A percentile compares a stretch with the other conserved stretches of the same genome.
Conservation (phyloP, 352 stramenopile genomes). For the Saprolegnia diclina region DNA sequence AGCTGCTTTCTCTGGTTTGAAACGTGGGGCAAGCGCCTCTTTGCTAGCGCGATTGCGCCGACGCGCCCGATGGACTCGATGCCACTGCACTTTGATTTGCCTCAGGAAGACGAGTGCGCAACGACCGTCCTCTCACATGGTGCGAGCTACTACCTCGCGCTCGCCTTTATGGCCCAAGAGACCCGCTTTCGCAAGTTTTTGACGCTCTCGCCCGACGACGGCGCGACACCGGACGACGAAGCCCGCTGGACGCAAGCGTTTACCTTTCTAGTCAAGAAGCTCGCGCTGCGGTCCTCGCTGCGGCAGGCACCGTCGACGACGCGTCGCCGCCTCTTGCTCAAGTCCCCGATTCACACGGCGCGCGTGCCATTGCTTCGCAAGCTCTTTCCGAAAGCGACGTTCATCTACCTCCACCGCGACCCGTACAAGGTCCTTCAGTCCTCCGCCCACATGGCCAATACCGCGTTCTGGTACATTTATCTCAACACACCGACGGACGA, state of each 20-base stretch:
- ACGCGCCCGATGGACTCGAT: conserved; percentile 51
- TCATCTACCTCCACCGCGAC: conserved; percentile 34
- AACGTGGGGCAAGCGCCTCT: conserved; percentile 37
- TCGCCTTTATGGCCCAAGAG: conserved; percentile 38
- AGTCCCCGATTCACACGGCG: conserved; percentile 29
- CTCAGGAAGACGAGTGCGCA: conserved; percentile 47
- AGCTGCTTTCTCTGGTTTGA: conserved; percentile 42
- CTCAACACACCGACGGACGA: conserved; percentile 29
- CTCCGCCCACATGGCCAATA: conserved; percentile 32
- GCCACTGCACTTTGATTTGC: conserved; percentile 38
- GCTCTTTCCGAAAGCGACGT: conserved; percentile 32
- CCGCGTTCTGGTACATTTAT: conserved; percentile 31
- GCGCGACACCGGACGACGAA: conserved; percentile 26
- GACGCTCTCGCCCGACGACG: conserved; percentile 24
- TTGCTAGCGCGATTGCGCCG: conserved; percentile 32
- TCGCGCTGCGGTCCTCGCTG: neutral
- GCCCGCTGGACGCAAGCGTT: conserved; percentile 26
- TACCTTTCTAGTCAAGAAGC: conserved; percentile 27
- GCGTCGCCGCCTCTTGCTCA: conserved; percentile 26
- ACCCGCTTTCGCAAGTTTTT: conserved; percentile 29
- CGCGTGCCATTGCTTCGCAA: conserved; percentile 28
- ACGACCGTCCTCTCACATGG: conserved; percentile 32
- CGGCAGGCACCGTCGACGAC: neutral
- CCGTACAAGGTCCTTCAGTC: conserved; percentile 31
- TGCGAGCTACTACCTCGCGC: conserved; percentile 38